Evolutionary conservation across 371 early-diverging fungal genomes (phyloP).

Genomic region (Vairimorpha necatrix): DNA sequence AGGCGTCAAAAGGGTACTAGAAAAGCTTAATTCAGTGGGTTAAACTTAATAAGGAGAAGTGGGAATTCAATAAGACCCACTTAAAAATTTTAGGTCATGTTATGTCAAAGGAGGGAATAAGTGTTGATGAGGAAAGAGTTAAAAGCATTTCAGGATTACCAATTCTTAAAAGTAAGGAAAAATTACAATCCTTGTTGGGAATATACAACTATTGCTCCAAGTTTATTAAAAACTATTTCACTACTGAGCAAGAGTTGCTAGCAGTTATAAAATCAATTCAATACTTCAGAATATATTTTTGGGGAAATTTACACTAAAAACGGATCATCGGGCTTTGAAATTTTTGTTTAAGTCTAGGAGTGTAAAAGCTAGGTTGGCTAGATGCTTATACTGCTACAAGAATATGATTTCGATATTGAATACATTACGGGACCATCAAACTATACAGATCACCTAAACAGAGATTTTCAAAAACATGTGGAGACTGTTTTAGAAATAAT

Average conservation of each 20-base stretch:
- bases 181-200: constrained; percentile 41
- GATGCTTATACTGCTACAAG: neutral
- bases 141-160: too few relatives aligned
- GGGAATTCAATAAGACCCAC: constrained; percentile 4
- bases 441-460: constrained; percentile 24
- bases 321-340: too few relatives aligned
- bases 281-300: constrained; percentile 23
- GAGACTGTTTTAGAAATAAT: too few relatives aligned
- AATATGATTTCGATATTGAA: too few relatives aligned
- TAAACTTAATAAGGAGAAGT: too few relatives aligned
- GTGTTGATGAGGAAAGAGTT: too few relatives aligned
- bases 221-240: constrained; percentile 28
- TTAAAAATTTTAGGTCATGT: constrained; percentile 42
- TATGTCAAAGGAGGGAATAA: too few relatives aligned
- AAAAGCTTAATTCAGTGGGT: neutral
- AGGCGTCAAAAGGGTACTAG: too few relatives aligned
- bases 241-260: too few relatives aligned
- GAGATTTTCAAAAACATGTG: too few relatives aligned
- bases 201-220: constrained; percentile 20
- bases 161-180: constrained; percentile 2
- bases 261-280: constrained; percentile 14
- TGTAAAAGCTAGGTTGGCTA: constrained; percentile 4
- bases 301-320: too few relatives aligned
- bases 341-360: neutral
- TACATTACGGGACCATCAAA: too few relatives aligned